Percentiles rank a stretch among this genome's conserved stretches.
Evolutionary conservation across 116 monocot genomes (phyloP).

Genomic region (Iris pallida): DNA sequence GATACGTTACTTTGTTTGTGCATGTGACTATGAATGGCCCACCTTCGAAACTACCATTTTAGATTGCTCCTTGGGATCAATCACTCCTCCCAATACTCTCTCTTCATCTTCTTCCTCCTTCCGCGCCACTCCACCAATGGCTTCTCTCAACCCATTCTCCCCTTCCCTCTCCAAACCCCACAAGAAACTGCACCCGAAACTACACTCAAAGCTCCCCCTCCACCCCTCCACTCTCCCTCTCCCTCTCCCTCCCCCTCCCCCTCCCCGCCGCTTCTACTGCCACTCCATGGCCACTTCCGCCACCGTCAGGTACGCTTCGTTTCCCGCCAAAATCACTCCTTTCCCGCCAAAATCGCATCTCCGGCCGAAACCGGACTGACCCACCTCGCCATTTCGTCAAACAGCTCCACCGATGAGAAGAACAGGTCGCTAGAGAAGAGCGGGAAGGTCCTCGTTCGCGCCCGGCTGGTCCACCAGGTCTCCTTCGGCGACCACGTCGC

Average conservation of each 20-base stretch:
- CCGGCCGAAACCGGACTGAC: no score
- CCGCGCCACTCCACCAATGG: neutral
- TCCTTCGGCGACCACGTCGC: constrained; percentile 71
- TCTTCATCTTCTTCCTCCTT: neutral
- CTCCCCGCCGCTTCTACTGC: neutral
- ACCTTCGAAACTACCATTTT: no score
- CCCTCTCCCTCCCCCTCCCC: neutral
- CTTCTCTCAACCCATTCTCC: neutral
- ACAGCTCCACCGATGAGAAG: no score
- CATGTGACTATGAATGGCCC: no score
- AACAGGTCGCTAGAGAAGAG: no score
- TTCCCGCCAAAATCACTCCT: neutral
- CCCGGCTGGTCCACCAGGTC: constrained; percentile 79
- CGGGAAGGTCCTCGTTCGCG: constrained; percentile 28
- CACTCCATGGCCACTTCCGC: neutral
- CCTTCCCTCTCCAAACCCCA: neutral
- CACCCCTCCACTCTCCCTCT: neutral
- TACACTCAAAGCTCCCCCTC: no score
- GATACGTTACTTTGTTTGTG: no score
- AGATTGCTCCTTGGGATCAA: no score
- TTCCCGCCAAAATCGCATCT: no score
- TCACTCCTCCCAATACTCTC: neutral
- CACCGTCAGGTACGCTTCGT: neutral
- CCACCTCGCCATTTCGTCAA: no score
- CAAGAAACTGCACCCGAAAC: no score